Percentiles rank a stretch among this genome's conserved stretches.
Evolutionary conservation across 2,329 filamentous ascomycete genomes (phyloP).

Genomic region (Niveomyces coronatus): DNA sequence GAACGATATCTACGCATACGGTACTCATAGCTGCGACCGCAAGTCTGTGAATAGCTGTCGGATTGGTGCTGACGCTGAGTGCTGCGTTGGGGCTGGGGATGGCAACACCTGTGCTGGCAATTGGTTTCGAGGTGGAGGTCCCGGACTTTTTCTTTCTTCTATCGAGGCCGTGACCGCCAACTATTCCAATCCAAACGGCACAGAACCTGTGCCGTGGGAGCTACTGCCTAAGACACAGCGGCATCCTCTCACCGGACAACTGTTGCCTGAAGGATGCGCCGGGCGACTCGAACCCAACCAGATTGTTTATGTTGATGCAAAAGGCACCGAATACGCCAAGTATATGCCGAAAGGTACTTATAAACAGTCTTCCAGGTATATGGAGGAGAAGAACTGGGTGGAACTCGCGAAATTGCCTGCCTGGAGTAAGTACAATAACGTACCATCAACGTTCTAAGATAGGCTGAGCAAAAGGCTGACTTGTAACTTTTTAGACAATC

Average conservation of each 20-base stretch:
- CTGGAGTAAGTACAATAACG: neutral
- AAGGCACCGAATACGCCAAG: neutral
- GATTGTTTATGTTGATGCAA: neutral
- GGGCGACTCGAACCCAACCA: neutral
- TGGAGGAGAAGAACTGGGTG: neutral
- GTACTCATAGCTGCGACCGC: neutral
- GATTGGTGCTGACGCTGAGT: neutral
- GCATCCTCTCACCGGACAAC: neutral
- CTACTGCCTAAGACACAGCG: neutral
- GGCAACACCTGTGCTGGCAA: neutral
- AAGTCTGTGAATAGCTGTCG: neutral
- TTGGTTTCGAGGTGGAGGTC: neutral
- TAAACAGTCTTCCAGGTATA: neutral
- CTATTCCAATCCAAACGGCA: neutral
- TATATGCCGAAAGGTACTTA: neutral
- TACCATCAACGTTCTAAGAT: neutral
- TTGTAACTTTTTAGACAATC: neutral
- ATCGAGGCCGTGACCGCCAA: neutral
- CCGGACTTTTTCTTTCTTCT: neutral
- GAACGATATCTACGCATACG: neutral
- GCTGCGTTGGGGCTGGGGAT: neutral
- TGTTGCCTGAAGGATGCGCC: neutral
- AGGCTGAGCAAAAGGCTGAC: neutral
- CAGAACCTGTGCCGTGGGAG: neutral
- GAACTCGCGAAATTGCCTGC: neutral